Percentiles rank a stretch among this genome's conserved stretches.
Conservation (phyloP, 179 eudicot species). For the Carnegiea gigantea region DNA sequence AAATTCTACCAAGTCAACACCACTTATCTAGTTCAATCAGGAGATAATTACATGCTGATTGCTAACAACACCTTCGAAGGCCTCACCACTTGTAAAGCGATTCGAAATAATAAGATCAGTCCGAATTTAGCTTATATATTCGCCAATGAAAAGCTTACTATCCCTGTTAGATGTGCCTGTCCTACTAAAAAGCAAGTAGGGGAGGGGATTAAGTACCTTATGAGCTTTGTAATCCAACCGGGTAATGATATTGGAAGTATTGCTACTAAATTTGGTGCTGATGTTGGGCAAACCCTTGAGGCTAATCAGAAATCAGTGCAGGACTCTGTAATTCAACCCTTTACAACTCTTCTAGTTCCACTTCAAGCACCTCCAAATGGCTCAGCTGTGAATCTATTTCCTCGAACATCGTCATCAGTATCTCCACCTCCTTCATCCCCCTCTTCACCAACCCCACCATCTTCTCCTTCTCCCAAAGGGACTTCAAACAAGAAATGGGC, state of each 20-base stretch:
- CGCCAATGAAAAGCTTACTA: constrained; percentile 27
- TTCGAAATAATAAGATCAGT: constrained; percentile 26
- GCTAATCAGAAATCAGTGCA: constrained; percentile 45
- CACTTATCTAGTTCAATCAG: constrained; percentile 27
- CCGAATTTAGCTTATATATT: constrained; percentile 20
- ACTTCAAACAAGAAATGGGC: constrained; percentile 48
- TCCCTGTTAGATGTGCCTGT: constrained; percentile 68
- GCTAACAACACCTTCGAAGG: constrained; percentile 56
- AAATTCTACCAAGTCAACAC: constrained; percentile 50
- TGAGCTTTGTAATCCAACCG: constrained; percentile 44
- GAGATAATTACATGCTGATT: constrained; percentile 28
- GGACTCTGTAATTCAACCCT: constrained; percentile 37
- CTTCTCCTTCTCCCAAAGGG: constrained; percentile 15
- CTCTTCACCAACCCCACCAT: constrained; percentile 29
- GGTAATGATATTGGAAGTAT: constrained; percentile 33
- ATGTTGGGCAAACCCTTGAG: constrained; percentile 29
- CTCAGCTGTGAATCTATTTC: constrained; percentile 29
- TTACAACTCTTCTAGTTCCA: constrained; percentile 54
- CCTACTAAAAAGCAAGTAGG: constrained; percentile 44
- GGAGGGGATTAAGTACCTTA: constrained; percentile 40
- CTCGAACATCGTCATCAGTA: constrained; percentile 24
- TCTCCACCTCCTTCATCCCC: constrained; percentile 36
- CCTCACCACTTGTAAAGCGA: constrained; percentile 49
- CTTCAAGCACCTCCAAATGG: constrained; percentile 46
- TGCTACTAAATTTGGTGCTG: constrained; percentile 42